phyloP scores from a whole-genome alignment of 1,139 yeast species.

The Protomyces lactucae-debilis region DNA sequence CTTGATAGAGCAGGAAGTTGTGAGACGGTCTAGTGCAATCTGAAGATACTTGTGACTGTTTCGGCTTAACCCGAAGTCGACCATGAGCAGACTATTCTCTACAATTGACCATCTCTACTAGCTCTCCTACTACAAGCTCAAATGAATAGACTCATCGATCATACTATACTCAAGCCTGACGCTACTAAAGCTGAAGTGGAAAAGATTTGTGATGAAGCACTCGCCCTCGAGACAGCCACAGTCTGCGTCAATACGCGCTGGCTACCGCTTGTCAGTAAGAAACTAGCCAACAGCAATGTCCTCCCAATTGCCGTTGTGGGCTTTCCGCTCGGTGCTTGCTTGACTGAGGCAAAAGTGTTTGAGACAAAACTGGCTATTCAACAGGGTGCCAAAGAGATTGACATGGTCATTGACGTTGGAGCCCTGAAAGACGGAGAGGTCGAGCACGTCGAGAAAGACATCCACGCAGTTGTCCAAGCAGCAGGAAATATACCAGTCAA shows the following conservation, averaged over 20 bases:
- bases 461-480: background rate
- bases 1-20: background rate
- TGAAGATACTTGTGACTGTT: background rate
- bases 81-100: background rate
- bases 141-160: background rate
- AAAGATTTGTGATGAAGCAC: background rate
- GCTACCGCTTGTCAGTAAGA: background rate
- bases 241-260: conserved; percentile 3
- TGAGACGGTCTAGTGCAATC: no score
- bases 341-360: background rate
- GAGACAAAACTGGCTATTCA: background rate
- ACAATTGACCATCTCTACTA: background rate
- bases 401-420: conserved; percentile 2
- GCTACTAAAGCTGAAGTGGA: background rate
- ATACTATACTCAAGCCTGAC: background rate
- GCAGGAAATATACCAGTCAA: background rate
- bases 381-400: background rate
- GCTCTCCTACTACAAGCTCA: background rate
- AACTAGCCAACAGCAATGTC: background rate
- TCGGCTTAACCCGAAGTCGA: background rate
- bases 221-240: background rate
- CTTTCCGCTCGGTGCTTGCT: background rate
- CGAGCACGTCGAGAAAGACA: background rate
- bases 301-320: background rate
- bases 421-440: background rate